phyloP scores from a whole-genome alignment of 2,329 filamentous ascomycete genomes.

The Cladophialophora immunda region DNA sequence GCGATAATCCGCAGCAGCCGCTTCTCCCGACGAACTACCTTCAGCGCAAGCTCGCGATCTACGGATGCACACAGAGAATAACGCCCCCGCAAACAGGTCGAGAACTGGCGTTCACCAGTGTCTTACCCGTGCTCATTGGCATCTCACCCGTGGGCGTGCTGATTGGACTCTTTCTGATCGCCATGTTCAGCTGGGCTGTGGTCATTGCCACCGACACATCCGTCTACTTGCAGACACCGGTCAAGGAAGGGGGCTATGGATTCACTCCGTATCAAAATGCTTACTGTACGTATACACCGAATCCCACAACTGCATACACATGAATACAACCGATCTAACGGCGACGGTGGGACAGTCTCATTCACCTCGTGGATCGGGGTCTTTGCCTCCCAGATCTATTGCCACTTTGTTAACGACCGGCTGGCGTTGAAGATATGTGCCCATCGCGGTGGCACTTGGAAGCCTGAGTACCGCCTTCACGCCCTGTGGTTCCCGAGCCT shows the following conservation, averaged over 20 bases:
- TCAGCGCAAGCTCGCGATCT: background rate
- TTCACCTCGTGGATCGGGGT: conserved; percentile 19
- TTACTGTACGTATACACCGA: conserved; percentile 20
- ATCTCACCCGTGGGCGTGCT: background rate
- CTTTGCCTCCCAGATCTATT: conserved; percentile 7
- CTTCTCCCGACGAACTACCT: background rate
- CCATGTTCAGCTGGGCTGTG: conserved; percentile 17
- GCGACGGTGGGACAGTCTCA: background rate
- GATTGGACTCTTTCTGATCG: conserved; percentile 12
- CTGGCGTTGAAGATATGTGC: conserved; percentile 36
- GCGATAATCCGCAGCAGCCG: background rate
- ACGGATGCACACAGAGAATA: conserved; percentile 10
- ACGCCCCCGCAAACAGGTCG: background rate
- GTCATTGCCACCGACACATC: conserved; percentile 20
- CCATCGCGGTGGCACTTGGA: conserved; percentile 46
- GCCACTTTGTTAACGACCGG: conserved; percentile 36
- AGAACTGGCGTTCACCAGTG: background rate
- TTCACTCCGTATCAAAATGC: conserved; percentile 37
- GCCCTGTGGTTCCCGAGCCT: conserved; percentile 44
- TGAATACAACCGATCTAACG: background rate
- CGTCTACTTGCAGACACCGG: conserved; percentile 33
- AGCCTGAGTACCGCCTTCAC: conserved; percentile 52
- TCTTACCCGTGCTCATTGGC: background rate
- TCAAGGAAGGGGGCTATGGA: conserved; percentile 37
- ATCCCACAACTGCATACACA: background rate